A percentile compares a stretch with the other conserved stretches of the same genome.
Conservation (phyloP, 2,329 filamentous ascomycete species). For the Epichloe bromicola region DNA sequence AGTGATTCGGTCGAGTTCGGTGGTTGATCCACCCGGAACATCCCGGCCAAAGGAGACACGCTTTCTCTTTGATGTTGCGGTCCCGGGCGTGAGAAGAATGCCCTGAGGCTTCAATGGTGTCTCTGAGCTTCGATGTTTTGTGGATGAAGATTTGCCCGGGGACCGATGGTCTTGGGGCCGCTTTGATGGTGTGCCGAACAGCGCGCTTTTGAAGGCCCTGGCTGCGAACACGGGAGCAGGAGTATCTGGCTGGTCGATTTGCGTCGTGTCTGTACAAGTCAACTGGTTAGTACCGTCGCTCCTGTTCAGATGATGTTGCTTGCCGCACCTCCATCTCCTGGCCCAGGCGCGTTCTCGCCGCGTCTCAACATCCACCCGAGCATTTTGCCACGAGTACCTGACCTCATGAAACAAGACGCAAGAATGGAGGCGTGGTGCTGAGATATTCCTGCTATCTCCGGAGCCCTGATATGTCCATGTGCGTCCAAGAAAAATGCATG, state of each 20-base stretch:
- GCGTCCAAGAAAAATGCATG: not conserved
- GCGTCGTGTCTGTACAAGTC: slow-evolving; percentile 24
- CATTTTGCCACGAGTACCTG: slow-evolving; percentile 24
- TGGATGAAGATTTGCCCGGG: slow-evolving; percentile 7
- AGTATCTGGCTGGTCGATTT: slow-evolving; percentile 47
- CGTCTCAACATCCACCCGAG: slow-evolving; percentile 46
- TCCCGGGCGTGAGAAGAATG: slow-evolving; percentile 52
- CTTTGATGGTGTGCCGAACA: slow-evolving; percentile 46
- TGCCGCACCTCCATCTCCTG: slow-evolving; percentile 13
- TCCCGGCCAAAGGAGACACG: slow-evolving; percentile 53
- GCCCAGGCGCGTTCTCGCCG: slow-evolving; percentile 25
- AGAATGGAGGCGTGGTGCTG: not conserved
- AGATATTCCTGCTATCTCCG: not conserved
- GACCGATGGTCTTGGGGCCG: slow-evolving; percentile 20
- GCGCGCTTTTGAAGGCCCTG: slow-evolving; percentile 48
- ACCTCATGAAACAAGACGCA: not conserved
- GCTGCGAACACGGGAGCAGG: slow-evolving; percentile 55
- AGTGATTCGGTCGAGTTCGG: slow-evolving; percentile 15
- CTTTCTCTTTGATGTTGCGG: slow-evolving; percentile 45
- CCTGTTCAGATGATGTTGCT: not conserved
- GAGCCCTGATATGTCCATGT: not conserved
- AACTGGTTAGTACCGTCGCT: not conserved
- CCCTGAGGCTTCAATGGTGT: slow-evolving; percentile 41
- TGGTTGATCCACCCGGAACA: slow-evolving; percentile 21
- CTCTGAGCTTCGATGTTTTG: slow-evolving; percentile 17